These are phyloP conservation scores for Beta lomatogona DNA, from an alignment of 179 eudicot genomes.

Conservation along the genomic window DNA sequence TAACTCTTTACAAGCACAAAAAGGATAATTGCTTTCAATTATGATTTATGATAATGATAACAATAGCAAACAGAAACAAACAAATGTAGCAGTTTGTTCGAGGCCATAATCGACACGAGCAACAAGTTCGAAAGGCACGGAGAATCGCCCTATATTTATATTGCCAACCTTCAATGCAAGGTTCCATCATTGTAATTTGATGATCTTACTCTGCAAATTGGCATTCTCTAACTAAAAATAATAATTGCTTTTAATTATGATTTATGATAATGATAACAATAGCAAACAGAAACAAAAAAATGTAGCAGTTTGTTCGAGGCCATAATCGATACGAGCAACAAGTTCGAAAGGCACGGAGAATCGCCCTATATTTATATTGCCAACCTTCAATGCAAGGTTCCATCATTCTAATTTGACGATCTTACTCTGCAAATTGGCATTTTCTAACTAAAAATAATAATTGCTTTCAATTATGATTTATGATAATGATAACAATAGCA, in stretches of 20 bases:
- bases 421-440: background rate
- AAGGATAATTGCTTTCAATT: no score
- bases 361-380: background rate
- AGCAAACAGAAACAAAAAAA: background rate
- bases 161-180: slow-evolving; percentile 10
- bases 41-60: no score
- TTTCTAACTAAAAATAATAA: background rate
- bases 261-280: no score
- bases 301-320: background rate
- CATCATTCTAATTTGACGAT: background rate
- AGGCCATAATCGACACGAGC: background rate
- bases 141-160: background rate
- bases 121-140: slow-evolving; percentile 6
- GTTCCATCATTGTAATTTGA: background rate
- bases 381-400: slow-evolving; percentile 1
- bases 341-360: slow-evolving; percentile 14
- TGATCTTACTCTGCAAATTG: slow-evolving; percentile 14
- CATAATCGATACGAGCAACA: background rate
- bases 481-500: no score
- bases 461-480: no score
- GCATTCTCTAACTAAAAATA: background rate
- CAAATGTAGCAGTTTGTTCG: slow-evolving; percentile 20
- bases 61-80: background rate
- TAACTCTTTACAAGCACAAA: background rate
- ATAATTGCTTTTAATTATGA: no score